Evolutionary conservation across 2,329 filamentous ascomycete genomes (phyloP).

Genomic region (Fusarium staphyleae): DNA sequence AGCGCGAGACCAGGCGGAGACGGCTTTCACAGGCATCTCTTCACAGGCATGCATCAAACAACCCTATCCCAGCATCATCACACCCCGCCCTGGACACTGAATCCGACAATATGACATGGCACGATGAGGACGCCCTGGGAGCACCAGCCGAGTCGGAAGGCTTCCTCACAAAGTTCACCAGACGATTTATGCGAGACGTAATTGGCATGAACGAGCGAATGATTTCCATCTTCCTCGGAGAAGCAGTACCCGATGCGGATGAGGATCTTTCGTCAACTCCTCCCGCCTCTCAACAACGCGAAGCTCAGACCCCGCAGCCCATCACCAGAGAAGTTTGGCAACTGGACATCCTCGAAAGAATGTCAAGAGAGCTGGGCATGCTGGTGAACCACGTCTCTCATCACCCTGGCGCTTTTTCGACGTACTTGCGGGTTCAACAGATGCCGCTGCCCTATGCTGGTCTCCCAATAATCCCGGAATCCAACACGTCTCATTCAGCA

Average conservation of each 20-base stretch:
- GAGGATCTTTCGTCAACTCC: conserved; percentile 58
- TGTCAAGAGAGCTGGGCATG: conserved; percentile 85
- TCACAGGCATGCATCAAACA: conserved; percentile 42
- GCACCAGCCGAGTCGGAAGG: conserved; percentile 65
- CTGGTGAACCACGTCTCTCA: conserved; percentile 80
- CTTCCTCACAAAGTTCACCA: conserved; percentile 81
- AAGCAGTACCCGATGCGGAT: conserved; percentile 67
- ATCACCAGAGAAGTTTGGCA: conserved; percentile 67
- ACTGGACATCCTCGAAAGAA: conserved; percentile 77
- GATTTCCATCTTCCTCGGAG: conserved; percentile 86
- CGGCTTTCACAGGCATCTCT: conserved; percentile 65
- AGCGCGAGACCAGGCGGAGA: conserved; percentile 78
- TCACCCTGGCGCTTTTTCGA: conserved; percentile 87
- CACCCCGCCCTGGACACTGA: conserved; percentile 42
- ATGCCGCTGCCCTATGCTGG: conserved; percentile 79
- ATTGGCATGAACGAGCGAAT: conserved; percentile 89
- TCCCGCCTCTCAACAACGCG: conserved; percentile 49
- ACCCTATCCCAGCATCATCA: conserved; percentile 38
- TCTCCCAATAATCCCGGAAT: conserved; percentile 69
- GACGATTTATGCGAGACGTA: conserved; percentile 85
- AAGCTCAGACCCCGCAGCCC: conserved; percentile 42
- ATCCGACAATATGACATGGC: conserved; percentile 57
- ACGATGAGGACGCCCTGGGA: conserved; percentile 58
- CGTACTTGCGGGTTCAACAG: conserved; percentile 72
- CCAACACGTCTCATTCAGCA: conserved; percentile 45